phyloP scores from a whole-genome alignment of 306 rosid species.

The Neltuma alba region DNA sequence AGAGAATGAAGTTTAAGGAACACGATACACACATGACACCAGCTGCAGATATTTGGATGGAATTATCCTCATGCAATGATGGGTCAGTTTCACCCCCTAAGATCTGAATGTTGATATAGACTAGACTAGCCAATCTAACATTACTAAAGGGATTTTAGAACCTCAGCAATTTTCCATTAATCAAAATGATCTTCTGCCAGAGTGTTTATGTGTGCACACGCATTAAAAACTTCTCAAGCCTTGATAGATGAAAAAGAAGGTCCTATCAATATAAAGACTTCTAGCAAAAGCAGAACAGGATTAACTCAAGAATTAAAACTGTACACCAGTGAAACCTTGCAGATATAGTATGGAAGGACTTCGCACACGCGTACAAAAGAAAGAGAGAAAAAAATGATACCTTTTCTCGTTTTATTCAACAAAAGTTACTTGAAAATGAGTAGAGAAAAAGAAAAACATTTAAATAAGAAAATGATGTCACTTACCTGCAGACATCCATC shows the following conservation, averaged over 20 bases:
- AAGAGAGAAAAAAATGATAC: background rate
- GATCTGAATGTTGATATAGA: background rate
- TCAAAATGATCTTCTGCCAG: background rate
- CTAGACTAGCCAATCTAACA: background rate
- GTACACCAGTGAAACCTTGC: background rate
- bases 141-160: background rate
- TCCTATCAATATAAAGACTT: background rate
- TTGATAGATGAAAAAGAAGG: background rate
- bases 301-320: background rate
- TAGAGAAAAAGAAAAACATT: slow-evolving; percentile 6
- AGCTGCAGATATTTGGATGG: slow-evolving; percentile 12
- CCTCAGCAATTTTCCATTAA: background rate
- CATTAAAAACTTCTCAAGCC: slow-evolving; percentile 4
- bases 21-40: background rate
- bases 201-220: background rate
- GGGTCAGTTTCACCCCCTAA: background rate
- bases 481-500: slow-evolving; percentile 96
- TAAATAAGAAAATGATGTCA: slow-evolving; percentile 15
- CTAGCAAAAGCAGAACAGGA: background rate
- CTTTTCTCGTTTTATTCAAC: background rate
- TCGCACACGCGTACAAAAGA: background rate
- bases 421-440: slow-evolving; percentile 14
- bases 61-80: slow-evolving; percentile 17
- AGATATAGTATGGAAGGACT: background rate
- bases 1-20: slow-evolving; percentile 14